These are phyloP conservation scores for Arctium lappa DNA, from an alignment of 129 eudicot species.

Conservation along the genomic window DNA sequence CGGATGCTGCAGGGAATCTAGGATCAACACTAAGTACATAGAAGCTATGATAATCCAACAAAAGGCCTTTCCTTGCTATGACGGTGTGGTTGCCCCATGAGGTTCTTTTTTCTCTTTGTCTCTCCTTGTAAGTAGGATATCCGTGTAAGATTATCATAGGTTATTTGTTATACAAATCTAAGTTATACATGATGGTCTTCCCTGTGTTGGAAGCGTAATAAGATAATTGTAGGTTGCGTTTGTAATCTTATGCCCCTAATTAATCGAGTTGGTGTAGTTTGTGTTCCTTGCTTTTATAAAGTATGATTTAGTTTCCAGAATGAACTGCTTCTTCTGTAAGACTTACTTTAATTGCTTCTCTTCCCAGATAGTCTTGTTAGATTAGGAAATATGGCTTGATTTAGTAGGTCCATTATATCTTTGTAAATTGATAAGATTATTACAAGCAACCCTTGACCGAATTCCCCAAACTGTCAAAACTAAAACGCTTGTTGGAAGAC, in stretches of 20 bases:
- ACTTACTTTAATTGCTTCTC: constrained; percentile 8
- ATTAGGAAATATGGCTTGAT: neutral
- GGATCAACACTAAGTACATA: constrained; percentile 31
- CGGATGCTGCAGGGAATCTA: constrained; percentile 43
- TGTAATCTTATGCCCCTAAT: neutral
- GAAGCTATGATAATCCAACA: constrained; percentile 9
- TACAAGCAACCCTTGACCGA: neutral
- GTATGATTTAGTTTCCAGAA: neutral
- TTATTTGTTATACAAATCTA: neutral
- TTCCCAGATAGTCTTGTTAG: neutral
- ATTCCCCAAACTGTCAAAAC: neutral
- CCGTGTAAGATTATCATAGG: neutral
- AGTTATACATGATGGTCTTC: constrained; percentile 1
- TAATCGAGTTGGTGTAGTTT: neutral
- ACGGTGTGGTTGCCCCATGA: neutral
- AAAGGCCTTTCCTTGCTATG: neutral
- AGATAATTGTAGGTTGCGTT: constrained; percentile 9
- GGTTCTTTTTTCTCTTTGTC: constrained; percentile 23
- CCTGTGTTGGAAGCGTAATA: constrained; percentile 9
- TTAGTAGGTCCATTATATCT: neutral
- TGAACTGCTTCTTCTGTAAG: neutral
- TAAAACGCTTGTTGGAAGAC: neutral
- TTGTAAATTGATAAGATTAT: neutral
- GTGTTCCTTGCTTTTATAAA: neutral
- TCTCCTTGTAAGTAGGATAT: neutral